phyloP scores from a whole-genome alignment of 148 eudicot species.

The Rhododendron simsii region DNA sequence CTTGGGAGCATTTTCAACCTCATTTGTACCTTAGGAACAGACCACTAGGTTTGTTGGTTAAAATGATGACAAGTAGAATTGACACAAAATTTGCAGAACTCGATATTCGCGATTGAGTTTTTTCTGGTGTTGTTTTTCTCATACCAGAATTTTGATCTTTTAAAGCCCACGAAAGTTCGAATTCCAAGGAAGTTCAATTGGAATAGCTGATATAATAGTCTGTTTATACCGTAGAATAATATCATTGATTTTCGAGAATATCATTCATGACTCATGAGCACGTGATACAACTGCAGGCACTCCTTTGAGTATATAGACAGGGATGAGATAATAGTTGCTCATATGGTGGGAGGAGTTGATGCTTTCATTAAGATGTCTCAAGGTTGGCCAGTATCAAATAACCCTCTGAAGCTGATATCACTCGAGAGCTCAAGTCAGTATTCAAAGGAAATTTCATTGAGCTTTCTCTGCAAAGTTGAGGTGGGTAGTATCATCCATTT shows the following conservation, averaged over 20 bases:
- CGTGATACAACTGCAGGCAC: conserved; percentile 40
- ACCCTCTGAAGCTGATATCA: conserved; percentile 63
- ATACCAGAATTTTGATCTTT: neutral
- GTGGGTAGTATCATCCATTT: conserved; percentile 31
- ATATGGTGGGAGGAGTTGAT: conserved; percentile 71
- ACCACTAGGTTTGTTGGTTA: neutral
- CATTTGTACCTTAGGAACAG: neutral
- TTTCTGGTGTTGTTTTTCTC: neutral
- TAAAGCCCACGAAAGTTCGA: neutral
- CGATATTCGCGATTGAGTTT: neutral
- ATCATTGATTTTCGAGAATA: neutral
- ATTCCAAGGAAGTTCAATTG: neutral
- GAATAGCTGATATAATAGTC: neutral
- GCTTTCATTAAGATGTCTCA: conserved; percentile 76
- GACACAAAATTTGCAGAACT: neutral
- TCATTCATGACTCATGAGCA: neutral
- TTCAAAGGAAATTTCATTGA: conserved; percentile 61
- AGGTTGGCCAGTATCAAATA: conserved; percentile 73
- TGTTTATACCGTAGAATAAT: neutral
- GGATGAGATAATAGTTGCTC: conserved; percentile 73
- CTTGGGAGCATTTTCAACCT: neutral
- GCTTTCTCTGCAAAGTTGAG: conserved; percentile 85
- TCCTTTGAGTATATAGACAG: conserved; percentile 76
- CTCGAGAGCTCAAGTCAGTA: conserved; percentile 61
- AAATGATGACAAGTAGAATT: neutral